Evolutionary conservation across 202 grass and related monocot genomes (phyloP).

Genomic region (Carex arenaria): DNA sequence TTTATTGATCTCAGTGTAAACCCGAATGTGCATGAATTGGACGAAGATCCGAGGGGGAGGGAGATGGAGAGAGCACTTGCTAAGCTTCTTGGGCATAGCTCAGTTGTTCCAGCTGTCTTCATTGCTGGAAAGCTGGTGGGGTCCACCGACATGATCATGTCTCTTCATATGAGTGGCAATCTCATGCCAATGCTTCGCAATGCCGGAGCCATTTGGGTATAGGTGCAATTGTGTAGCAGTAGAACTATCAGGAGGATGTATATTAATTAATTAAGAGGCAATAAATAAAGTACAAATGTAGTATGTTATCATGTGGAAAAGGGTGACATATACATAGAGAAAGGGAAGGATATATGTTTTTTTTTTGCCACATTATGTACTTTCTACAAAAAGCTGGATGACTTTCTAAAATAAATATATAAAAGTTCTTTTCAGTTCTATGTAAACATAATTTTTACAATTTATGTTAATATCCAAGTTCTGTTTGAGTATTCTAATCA

Average conservation of each 20-base stretch:
- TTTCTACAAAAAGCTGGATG: not conserved
- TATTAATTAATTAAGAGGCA: too few relatives aligned
- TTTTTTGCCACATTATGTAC: not conserved
- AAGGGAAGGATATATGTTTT: not conserved
- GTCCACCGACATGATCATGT: conserved; percentile 53
- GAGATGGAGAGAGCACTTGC: conserved; percentile 52
- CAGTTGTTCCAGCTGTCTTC: conserved; percentile 25
- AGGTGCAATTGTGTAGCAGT: not conserved
- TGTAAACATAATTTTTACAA: not conserved
- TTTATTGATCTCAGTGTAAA: conserved; percentile 50
- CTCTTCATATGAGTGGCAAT: conserved; percentile 46
- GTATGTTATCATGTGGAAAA: too few relatives aligned
- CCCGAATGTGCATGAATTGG: conserved; percentile 24
- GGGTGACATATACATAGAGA: too few relatives aligned
- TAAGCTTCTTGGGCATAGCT: conserved; percentile 35
- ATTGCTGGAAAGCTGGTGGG: conserved; percentile 8
- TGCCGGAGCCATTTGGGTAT: conserved; percentile 57
- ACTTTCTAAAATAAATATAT: not conserved
- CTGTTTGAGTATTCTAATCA: too few relatives aligned
- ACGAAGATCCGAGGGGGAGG: conserved; percentile 32
- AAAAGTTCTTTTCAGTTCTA: not conserved
- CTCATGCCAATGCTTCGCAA: conserved; percentile 52
- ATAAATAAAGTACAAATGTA: too few relatives aligned
- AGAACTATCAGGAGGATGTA: too few relatives aligned
- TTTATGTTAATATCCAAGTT: not conserved